A percentile compares a stretch with the other conserved stretches of the same genome.
phyloP scores from a whole-genome alignment of 345 rosid genomes.

The Atalantia buxifolia region DNA sequence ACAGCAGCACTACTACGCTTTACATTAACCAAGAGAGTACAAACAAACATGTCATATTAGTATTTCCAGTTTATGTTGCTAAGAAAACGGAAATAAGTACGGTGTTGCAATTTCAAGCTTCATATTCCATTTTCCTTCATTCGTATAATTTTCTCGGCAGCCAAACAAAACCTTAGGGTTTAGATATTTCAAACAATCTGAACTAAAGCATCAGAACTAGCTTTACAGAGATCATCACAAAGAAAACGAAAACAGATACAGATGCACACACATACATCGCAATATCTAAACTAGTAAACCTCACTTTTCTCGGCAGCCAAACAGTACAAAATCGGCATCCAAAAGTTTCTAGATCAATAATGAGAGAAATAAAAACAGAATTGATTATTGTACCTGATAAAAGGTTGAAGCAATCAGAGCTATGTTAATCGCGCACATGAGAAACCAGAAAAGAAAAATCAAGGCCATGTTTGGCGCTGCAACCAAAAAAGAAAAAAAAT shows the following conservation, averaged over 20 bases:
- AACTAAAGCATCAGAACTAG: background rate
- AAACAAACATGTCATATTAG: background rate
- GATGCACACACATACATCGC: background rate
- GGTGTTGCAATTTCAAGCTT: background rate
- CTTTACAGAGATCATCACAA: background rate
- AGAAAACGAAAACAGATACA: background rate
- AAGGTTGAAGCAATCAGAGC: slow-evolving; percentile 69
- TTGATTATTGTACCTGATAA: slow-evolving; percentile 45
- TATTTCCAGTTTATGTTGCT: background rate
- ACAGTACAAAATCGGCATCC: background rate
- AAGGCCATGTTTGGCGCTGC: slow-evolving; percentile 6
- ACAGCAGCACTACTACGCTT: background rate
- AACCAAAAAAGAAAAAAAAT: background rate
- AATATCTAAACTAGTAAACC: background rate
- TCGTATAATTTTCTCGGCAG: background rate
- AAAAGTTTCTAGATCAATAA: too few species aligned
- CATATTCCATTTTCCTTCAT: background rate
- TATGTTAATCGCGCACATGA: slow-evolving; percentile 49
- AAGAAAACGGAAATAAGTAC: background rate
- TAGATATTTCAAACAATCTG: background rate
- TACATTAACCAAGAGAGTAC: background rate
- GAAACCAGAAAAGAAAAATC: slow-evolving; percentile 40
- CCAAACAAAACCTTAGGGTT: background rate
- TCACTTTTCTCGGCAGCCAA: background rate
- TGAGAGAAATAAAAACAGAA: too few species aligned